phyloP scores from a whole-genome alignment of 768 basidiomycete genomes.

The Dacryopinax spathularia region DNA sequence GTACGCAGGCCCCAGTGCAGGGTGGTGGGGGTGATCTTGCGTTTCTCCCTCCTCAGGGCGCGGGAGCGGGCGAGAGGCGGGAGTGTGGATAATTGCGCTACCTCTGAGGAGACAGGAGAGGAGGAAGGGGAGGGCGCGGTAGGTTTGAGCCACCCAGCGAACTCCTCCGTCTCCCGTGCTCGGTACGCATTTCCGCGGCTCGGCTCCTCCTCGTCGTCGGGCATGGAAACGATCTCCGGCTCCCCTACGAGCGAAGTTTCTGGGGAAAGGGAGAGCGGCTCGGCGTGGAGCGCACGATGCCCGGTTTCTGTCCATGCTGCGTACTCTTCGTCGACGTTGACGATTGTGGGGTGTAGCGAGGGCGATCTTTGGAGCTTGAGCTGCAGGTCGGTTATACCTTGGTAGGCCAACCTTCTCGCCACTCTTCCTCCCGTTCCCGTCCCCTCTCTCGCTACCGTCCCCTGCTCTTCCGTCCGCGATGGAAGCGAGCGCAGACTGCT shows the following conservation, averaged over 20 bases:
- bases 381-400: background rate
- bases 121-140: background rate
- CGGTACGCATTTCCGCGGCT: background rate
- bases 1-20: background rate
- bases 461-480: too few species aligned
- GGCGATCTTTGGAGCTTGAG: background rate
- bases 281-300: too few species aligned
- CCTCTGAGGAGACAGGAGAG: background rate
- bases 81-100: background rate
- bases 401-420: background rate
- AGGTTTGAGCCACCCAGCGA: background rate
- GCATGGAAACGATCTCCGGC: background rate
- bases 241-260: background rate
- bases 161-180: background rate
- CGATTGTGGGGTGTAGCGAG: background rate
- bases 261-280: background rate
- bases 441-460: too few species aligned
- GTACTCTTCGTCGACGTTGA: background rate
- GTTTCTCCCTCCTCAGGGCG: background rate
- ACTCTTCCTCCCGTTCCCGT: too few species aligned
- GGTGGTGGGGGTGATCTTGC: background rate
- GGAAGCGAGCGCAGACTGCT: too few species aligned
- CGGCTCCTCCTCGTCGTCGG: background rate
- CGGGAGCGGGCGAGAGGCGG: background rate
- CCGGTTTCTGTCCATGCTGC: too few species aligned